These are phyloP conservation scores for Aurantiochytrium sp. DNA, from an alignment of 108 stramenopile genomes.

Conservation along the genomic window DNA sequence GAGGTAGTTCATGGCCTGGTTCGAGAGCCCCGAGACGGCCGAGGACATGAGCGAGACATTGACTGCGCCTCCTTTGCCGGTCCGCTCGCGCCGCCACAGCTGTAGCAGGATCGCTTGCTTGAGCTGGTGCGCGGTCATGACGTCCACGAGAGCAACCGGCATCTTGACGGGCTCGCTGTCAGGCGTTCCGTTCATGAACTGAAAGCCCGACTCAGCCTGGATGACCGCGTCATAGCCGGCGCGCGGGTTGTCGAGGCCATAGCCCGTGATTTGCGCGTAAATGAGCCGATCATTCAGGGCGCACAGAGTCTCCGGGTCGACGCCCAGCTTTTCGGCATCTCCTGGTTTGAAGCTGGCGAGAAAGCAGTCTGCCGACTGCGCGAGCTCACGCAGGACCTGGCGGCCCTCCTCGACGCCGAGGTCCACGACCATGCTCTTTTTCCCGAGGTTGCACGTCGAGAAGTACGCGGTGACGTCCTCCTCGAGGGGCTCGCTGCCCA, in stretches of 20 bases:
- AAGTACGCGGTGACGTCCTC: neutral
- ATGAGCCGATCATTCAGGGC: neutral
- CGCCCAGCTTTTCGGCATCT: conserved; percentile 14
- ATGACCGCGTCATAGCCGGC: conserved; percentile 3
- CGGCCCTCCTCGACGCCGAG: neutral
- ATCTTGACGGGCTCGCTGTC: conserved; percentile 7
- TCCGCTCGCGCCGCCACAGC: conserved; percentile 10
- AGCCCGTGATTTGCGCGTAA: neutral
- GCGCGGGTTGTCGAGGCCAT: conserved; percentile 10
- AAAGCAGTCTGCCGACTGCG: neutral
- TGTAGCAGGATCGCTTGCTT: neutral
- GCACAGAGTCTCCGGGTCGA: neutral
- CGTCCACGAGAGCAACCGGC: neutral
- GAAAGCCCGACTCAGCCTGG: conserved; percentile 10
- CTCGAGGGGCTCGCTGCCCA: neutral
- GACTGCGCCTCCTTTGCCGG: neutral
- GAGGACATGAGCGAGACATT: neutral
- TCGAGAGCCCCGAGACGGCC: neutral
- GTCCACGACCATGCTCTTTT: neutral
- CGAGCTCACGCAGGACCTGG: neutral
- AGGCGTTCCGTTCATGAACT: conserved; percentile 1
- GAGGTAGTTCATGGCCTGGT: conserved; percentile 6
- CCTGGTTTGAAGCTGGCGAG: conserved; percentile 31
- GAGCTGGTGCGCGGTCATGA: conserved; percentile 24
- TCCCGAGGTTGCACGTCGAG: conserved; percentile 5